Conservation (phyloP, 768 basidiomycete species). For the Boletus subparvulus region DNA sequence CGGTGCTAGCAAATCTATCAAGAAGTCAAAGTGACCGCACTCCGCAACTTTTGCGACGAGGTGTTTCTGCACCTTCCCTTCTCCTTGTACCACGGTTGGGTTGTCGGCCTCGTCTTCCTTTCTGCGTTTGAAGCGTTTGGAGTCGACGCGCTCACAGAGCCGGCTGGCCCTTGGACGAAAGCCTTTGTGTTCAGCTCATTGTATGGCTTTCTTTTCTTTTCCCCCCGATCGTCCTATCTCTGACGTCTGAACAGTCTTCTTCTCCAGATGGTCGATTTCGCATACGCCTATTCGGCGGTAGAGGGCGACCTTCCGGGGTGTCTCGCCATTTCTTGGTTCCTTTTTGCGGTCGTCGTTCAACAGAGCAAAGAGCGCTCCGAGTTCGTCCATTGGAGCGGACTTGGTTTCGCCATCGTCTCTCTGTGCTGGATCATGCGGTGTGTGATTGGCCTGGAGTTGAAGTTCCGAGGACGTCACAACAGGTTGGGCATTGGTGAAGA, state of each 20-base stretch:
- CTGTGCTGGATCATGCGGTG: slow-evolving; percentile 63
- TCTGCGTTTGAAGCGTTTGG: slow-evolving; percentile 65
- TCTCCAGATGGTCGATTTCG: slow-evolving; percentile 56
- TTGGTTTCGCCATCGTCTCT: slow-evolving; percentile 62
- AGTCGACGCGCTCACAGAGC: slow-evolving; percentile 49
- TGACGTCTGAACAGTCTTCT: slow-evolving; percentile 39
- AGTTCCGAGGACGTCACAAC: slow-evolving; percentile 34
- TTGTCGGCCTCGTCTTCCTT: slow-evolving; percentile 50
- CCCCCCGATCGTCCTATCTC: neutral
- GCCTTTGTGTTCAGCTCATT: slow-evolving; percentile 60
- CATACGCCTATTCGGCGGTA: slow-evolving; percentile 62
- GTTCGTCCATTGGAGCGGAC: slow-evolving; percentile 68
- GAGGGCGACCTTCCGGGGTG: slow-evolving; percentile 71
- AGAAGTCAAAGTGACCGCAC: slow-evolving; percentile 55
- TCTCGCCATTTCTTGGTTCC: slow-evolving; percentile 62
- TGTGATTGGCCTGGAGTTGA: slow-evolving; percentile 39
- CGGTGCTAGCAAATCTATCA: slow-evolving; percentile 57
- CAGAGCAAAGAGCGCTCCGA: slow-evolving; percentile 41
- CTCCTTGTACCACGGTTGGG: slow-evolving; percentile 67
- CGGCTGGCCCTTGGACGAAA: slow-evolving; percentile 59
- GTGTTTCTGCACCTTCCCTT: slow-evolving; percentile 73
- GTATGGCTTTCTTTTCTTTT: slow-evolving; percentile 26
- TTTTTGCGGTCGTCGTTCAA: slow-evolving; percentile 64
- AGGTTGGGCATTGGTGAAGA: slow-evolving; percentile 34
- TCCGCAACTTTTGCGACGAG: slow-evolving; percentile 53